Evolutionary conservation across 1,139 yeast genomes (phyloP), one percentile per base, ranked within the genome.

Genomic region (Pichia norvegensis): DNA sequence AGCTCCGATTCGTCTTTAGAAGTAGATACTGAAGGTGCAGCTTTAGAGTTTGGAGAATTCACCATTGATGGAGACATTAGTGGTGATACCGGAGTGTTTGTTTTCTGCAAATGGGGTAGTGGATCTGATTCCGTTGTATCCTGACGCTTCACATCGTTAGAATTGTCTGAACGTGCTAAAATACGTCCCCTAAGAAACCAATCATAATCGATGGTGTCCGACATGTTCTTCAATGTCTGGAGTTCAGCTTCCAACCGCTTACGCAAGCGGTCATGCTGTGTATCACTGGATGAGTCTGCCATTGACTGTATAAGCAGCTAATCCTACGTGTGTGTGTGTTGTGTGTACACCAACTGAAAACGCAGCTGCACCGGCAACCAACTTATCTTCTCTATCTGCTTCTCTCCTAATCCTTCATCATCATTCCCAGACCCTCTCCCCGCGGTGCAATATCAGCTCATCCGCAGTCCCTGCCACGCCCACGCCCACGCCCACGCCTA

Each of bases 11-110:
- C 51, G 10, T 48, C 38, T 1, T 58, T 41, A 1, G 61, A 46
- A 4, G 60, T 50, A 1, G 58, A 47, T 4, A 55, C 38, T 1
- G 62, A 48, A 3, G 63, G 59, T 0, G 52, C 50, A 4, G 64
- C 55, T 23, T 60, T 59, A 9, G 46, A 13, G 41, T 44, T 56
- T 23, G 47, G 45, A 5, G 58, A 47, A 14, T 43, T 40, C 2
- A 49, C 45, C 17, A 49, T 33, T 10, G 55, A 31, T 3, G 59
- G 57, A 2, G 55, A 42, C 31, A 47, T 47, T 16, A 51, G 41
- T 2, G 53, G 43, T 2, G 54, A 19, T n/a, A 36, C 16, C 10
- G 46, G 35, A 2, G 46, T 27, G 1, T 19, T 23, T 22, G 39
- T 36, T 17, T 36, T 36, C 35, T 31, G 35, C 21, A 31, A 31